phyloP scores from a whole-genome alignment of 1,139 yeast genomes.

The Hyphopichia burtonii region DNA sequence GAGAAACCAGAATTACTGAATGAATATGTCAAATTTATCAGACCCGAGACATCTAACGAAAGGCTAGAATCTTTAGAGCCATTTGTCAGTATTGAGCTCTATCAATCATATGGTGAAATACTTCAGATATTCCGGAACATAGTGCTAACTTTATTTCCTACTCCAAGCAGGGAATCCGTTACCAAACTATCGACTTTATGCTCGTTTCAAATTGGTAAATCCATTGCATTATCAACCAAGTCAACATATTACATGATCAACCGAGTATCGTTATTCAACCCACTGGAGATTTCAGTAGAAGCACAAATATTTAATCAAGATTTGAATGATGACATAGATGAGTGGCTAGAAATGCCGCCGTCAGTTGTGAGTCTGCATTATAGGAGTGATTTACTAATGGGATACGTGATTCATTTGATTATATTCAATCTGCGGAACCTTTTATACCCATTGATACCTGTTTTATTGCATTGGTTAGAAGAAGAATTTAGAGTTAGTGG shows the following conservation, averaged over 20 bases:
- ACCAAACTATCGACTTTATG: constrained; percentile 18
- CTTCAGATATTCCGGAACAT: constrained; percentile 28
- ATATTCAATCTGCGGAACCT: constrained; percentile 32
- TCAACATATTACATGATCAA: constrained; percentile 35
- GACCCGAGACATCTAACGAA: constrained; percentile 23
- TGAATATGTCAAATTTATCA: constrained; percentile 6
- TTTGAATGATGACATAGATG: constrained; percentile 35
- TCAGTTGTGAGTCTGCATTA: constrained; percentile 16
- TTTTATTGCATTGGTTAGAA: constrained; percentile 36
- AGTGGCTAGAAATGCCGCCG: constrained; percentile 39
- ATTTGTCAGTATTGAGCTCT: constrained; percentile 25
- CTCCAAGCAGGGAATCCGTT: neutral
- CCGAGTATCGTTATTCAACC: constrained; percentile 33
- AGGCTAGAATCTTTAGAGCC: constrained; percentile 27
- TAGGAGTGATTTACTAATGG: constrained; percentile 26
- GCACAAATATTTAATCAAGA: constrained; percentile 18
- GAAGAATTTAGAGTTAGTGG: constrained; percentile 17
- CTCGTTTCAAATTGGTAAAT: constrained; percentile 31
- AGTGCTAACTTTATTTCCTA: constrained; percentile 14
- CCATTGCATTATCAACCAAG: constrained; percentile 32
- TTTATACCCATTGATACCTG: constrained; percentile 33
- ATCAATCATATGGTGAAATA: constrained; percentile 28
- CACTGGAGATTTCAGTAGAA: constrained; percentile 23
- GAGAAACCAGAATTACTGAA: neutral
- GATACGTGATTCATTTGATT: constrained; percentile 35